These are phyloP conservation scores for Fusarium marasasianum DNA, from an alignment of 2,329 filamentous ascomycete genomes.

Conservation along the genomic window DNA sequence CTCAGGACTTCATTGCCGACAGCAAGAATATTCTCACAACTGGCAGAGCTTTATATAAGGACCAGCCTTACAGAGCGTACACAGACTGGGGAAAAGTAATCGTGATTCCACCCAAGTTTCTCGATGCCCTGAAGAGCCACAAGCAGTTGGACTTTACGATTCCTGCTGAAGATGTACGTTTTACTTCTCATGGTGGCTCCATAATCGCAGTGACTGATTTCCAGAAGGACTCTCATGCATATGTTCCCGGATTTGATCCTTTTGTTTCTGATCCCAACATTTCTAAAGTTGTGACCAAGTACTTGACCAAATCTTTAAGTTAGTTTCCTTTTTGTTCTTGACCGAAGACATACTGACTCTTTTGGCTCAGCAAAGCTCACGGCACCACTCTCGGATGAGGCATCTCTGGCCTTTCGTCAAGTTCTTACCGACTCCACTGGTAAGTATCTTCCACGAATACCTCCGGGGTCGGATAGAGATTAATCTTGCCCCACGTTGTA, in stretches of 20 bases:
- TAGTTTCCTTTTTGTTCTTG: background rate
- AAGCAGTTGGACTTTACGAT: background rate
- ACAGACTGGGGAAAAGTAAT: background rate
- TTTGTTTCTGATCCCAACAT: background rate
- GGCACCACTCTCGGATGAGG: background rate
- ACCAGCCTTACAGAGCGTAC: background rate
- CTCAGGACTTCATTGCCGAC: background rate
- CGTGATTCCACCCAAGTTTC: background rate
- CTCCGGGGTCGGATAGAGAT: rapidly evolving
- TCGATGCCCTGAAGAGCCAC: background rate
- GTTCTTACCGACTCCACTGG: background rate
- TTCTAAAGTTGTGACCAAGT: background rate
- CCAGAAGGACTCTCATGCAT: background rate
- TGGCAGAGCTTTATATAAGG: background rate
- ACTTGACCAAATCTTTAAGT: background rate
- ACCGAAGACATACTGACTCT: background rate
- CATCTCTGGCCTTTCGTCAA: background rate
- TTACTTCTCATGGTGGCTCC: background rate
- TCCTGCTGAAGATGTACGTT: background rate
- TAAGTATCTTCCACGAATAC: background rate
- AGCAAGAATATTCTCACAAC: background rate
- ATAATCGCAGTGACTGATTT: background rate
- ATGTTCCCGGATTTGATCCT: background rate
- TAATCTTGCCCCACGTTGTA: background rate
- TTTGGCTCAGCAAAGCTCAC: background rate